Evolutionary conservation across 345 rosid species (phyloP).

Genomic region (Lumnitzera racemosa): DNA sequence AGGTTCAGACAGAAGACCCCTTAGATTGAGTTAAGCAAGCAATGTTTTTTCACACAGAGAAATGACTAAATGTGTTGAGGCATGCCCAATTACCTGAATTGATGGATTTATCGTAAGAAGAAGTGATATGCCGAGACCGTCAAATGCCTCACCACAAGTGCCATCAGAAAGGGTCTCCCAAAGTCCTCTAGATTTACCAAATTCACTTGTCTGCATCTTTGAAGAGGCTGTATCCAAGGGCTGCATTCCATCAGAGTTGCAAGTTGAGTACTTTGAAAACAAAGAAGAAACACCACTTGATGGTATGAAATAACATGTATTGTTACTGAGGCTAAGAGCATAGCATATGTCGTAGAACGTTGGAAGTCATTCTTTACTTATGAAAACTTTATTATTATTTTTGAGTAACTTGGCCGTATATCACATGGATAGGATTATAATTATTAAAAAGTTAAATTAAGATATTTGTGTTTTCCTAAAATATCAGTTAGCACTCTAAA

Average conservation of each 20-base stretch:
- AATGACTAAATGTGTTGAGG: no score
- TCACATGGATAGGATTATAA: no score
- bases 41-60: no score
- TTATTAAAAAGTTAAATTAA: no score
- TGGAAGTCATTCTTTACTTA: not conserved
- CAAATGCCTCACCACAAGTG: slow-evolving; percentile 69
- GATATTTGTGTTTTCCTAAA: no score
- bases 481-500: no score
- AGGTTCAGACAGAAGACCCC: not conserved
- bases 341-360: not conserved
- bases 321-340: not conserved
- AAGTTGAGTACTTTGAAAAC: slow-evolving; percentile 2
- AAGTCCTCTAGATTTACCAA: slow-evolving; percentile 91
- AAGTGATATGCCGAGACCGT: slow-evolving; percentile 91
- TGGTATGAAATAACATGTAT: not conserved
- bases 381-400: not conserved
- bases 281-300: not conserved
- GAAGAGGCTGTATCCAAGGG: slow-evolving; percentile 96
- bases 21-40: not conserved
- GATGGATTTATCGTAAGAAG: slow-evolving; percentile 89
- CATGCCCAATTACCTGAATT: slow-evolving; percentile 48
- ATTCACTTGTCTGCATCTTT: slow-evolving; percentile 92
- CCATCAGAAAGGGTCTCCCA: slow-evolving; percentile 71
- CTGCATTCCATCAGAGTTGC: slow-evolving; percentile 22
- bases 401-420: no score